Percentiles rank a stretch among this genome's conserved stretches.
Evolutionary conservation across 2,329 filamentous ascomycete species (phyloP).

Genomic region (Xylaria sp.): DNA sequence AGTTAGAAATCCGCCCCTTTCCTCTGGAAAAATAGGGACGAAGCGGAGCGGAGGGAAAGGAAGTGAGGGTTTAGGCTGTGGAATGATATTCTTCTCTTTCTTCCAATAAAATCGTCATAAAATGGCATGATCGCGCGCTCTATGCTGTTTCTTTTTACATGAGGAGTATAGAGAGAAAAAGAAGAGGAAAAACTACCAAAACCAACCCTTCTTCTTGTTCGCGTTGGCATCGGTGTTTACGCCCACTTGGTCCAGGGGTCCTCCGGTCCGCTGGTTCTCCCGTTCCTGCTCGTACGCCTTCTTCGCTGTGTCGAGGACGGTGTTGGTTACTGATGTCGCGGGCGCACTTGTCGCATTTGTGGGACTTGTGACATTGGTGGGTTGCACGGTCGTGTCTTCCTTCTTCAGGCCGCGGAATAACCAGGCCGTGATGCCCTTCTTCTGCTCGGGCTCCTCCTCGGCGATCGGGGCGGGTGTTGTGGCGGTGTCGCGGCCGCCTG

Average conservation of each 20-base stretch:
- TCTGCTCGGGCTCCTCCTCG: constrained; percentile 21
- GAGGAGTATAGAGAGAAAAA: too few species aligned
- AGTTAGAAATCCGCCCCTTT: too few species aligned
- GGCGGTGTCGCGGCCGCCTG: constrained; percentile 27
- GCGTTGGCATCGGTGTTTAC: constrained; percentile 28
- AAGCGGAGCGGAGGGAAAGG: too few species aligned
- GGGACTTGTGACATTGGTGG: background rate
- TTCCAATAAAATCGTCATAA: background rate
- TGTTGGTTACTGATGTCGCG: constrained; percentile 16
- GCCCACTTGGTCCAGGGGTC: constrained; percentile 47
- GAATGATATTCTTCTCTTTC: too few species aligned
- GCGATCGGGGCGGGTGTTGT: background rate
- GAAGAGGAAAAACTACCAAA: constrained; percentile 32
- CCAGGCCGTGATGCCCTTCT: constrained; percentile 32
- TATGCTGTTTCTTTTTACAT: too few species aligned
- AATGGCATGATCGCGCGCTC: background rate
- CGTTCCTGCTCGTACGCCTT: constrained; percentile 45
- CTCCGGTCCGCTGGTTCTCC: constrained; percentile 46
- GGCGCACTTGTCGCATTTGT: constrained; percentile 2
- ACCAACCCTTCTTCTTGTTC: constrained; percentile 44
- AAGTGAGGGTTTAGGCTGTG: too few species aligned
- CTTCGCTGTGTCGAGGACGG: constrained; percentile 38
- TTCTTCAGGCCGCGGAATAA: constrained; percentile 37
- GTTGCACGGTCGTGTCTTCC: constrained; percentile 17
- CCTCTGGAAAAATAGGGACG: background rate